Evolutionary conservation across 192 early-diverging fungal genomes (phyloP), one percentile per base, ranked within the genome.

Genomic region (Neocallimastix lanati): DNA sequence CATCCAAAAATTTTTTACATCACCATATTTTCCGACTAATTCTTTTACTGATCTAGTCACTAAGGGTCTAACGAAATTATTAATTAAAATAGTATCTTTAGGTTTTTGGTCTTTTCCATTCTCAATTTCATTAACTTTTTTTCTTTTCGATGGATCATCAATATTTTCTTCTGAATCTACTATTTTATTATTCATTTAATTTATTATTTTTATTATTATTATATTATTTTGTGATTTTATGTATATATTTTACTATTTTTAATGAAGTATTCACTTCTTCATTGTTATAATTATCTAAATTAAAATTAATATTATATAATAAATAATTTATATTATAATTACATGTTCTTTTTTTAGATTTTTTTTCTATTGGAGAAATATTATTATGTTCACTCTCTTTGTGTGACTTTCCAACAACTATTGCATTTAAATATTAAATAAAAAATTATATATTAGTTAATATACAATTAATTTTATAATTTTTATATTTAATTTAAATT

Each of bases 1-100:
- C 85, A 91, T 87, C 90, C 90, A 91, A 15, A 91, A 81, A 37
- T 81, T 81, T 25, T 89, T 87, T 13, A 89, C 76, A 28, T 81
- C 83, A 27, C 90, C 90, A 81, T 84, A 88, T 78, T 86, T 80
- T 76, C 81, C 80, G 21, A 89, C 81, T 29, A 89, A 79, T 27
- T 82, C 77, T 78, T 85, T 83, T 80, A 88, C 87, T 36, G 86
- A 82, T 38, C 82, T 82, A 18, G 86, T 77, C 7, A 81, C 81
- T 37, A 91, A 78, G 15, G 90, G 90, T 7, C 90, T 87, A 50
- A 91, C 87, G 79, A 91, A 90, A n/a, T 67, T 67, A 67, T 67
- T 67, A 67, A 67, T 67, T 67, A 67, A n/a, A 67, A 67, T 67
- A 25, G 50, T 67, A 67, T 67, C 50, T n/a, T 67, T 2, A n/a